Evolutionary conservation across 805 yeast species (phyloP), one percentile per base, ranked within the genome.

Genomic region (Zygoascus ofunaensis): DNA sequence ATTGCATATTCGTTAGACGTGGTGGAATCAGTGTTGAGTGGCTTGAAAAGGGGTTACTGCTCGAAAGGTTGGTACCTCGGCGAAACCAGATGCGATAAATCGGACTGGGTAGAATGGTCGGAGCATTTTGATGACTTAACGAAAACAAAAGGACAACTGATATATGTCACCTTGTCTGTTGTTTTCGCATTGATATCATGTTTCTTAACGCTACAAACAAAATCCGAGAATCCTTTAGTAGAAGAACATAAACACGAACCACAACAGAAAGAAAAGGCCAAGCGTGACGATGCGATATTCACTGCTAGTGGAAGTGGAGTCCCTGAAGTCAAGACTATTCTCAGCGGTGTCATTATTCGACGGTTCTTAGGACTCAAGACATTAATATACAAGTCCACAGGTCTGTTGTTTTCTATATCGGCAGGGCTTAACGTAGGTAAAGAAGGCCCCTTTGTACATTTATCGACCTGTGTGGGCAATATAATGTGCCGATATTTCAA

Each of bases 371-470:
- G 82, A 3, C 59, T 72, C 1, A 68, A 70, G 49, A 74, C 82
- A 0, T 62, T 76, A 5, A 34, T 75, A 20, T 62, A 72, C 46
- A 76, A 76, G 55, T 63, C 77, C 0, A 47, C 64, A 2, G 74
- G 76, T 0, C 58, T 76, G 21, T 63, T 75, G 1, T 64, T 75
- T 32, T 73, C 79, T 3, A 74, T 76, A 33, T 76, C 80, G 0
- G 73, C 79, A 0, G 82, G 82, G 1, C 62, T 76, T 63, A 59
- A 73, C 10, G 58, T 76, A 7, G 82, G 82, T 1, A 76, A 76
- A 56, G 82, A 76, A 47, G 82, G 82, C 2, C 82, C 82, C 0
- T 76, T 69, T 53, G 82, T 76, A 19, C 82, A 76, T 56, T 63
- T 76, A 39, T 77, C 80, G 0, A 65, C 80, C 2, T 72, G 77